Evolutionary conservation across 2,329 filamentous ascomycete genomes (phyloP), one percentile per base, ranked within the genome.

Genomic region (Diplocarpon mali): DNA sequence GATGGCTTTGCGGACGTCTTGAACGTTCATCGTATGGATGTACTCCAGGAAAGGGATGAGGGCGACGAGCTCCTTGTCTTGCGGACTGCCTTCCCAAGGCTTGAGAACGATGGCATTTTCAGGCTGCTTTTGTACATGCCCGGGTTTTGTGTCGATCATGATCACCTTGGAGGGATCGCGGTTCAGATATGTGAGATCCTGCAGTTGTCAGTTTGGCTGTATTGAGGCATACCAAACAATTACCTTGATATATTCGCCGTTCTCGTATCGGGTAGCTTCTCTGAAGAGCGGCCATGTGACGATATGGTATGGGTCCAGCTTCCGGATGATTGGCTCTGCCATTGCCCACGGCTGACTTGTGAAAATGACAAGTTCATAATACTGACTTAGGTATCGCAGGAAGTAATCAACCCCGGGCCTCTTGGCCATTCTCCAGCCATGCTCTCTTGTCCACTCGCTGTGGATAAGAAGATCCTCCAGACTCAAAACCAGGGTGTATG

Each of bases 101-200:
- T 87, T 79, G 27, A 98, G 70, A 38, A 96, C 70, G 55, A 98
- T 92, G 53, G 92, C 87, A 65, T 98, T 98, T 59, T 95, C 87
- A n/a, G 92, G 92, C 61, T 98, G 92, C 53, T 83, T 77, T 57
- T 85, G 83, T 49, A 90, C 85, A 59, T 95, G 87, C 34, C 76
- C 69, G 32, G 82, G 68, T 53, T 93, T 81, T 38, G 87, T 95
- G 64, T 98, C 92, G 59, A 98, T 76, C 57, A 98, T 80, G 62
- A 98, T 87, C 39, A 94, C 87, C 69, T 96, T 96, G 54, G 85
- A 92, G 29, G 95, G 75, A 60, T 95, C 88, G 47, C 92, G 85
- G 70, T 98, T 98, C 39, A 98, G 78, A 67, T 95, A 96, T 2
- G 88, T 88, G n/a, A 98, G 78, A 62, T 98, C 92, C 86, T 93